Conservation (phyloP, 352 stramenopile species). For the Phytopythium oedochilum region DNA sequence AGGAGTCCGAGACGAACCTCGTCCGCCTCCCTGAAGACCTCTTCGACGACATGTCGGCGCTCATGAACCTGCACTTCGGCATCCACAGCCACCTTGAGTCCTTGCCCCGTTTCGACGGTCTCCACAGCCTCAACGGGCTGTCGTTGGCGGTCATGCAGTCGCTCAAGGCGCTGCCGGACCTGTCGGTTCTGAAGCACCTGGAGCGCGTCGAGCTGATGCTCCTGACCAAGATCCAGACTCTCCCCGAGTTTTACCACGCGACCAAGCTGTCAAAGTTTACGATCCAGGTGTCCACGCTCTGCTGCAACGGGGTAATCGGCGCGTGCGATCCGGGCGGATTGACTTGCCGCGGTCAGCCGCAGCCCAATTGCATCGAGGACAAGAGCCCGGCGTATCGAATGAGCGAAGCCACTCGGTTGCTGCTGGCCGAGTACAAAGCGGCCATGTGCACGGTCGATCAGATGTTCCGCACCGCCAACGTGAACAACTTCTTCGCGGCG, state of each 20-base stretch:
- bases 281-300: conserved; percentile 3
- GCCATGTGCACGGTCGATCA: not conserved
- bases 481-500: not conserved
- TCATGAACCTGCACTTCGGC: conserved; percentile 12
- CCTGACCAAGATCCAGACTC: not conserved
- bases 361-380: not conserved
- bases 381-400: not conserved
- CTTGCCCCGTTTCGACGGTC: conserved; percentile 10
- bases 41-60: conserved; percentile 9
- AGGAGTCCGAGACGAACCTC: not conserved
- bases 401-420: not conserved
- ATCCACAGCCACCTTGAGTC: not conserved
- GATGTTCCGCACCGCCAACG: too few relatives aligned
- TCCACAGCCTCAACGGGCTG: conserved; percentile 8
- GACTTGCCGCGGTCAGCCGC: not conserved
- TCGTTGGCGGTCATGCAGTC: not conserved
- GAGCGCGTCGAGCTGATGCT: conserved; percentile 7
- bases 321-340: not conserved
- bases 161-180: conserved; percentile 2
- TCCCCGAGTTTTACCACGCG: conserved; percentile 8
- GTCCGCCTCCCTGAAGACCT: conserved; percentile 5
- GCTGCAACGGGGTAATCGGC: conserved; percentile 18
- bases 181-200: conserved; percentile 2
- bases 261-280: conserved; percentile 1
- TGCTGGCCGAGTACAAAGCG: not conserved